Conservation (phyloP, 306 rosid genomes). For the Clitoria ternatea region DNA sequence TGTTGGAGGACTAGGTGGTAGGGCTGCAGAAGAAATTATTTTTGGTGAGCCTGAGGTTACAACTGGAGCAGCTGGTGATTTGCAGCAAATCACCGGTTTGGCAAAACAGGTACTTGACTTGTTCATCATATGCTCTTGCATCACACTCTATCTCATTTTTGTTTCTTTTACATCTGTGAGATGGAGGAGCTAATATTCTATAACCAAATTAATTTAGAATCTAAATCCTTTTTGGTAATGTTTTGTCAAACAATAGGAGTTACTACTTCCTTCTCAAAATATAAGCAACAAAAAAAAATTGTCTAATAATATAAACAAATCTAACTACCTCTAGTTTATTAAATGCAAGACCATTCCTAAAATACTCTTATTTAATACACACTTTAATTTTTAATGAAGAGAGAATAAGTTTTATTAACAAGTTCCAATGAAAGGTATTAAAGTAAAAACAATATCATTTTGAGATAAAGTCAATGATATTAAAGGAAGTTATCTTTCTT, state of each 20-base stretch:
- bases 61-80: slow-evolving; percentile 98
- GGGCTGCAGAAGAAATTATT: slow-evolving; percentile 98
- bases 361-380: too few relatives aligned
- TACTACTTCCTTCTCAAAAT: too few relatives aligned
- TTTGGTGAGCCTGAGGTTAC: slow-evolving; percentile 99
- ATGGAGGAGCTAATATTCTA: neutral
- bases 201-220: neutral
- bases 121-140: neutral
- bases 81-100: slow-evolving; percentile 93
- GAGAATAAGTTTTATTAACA: too few relatives aligned
- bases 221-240: neutral
- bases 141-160: neutral
- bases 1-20: slow-evolving; percentile 96
- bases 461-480: too few relatives aligned
- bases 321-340: too few relatives aligned
- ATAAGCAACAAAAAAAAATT: too few relatives aligned
- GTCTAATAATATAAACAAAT: too few relatives aligned
- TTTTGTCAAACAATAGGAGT: neutral
- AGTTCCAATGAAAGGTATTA: too few relatives aligned
- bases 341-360: too few relatives aligned
- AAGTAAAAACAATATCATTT: too few relatives aligned
- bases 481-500: too few relatives aligned
- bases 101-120: slow-evolving; percentile 81
- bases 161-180: neutral
- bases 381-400: too few relatives aligned